Evolutionary conservation across 2,329 filamentous ascomycete genomes (phyloP).

Genomic region (Emergomyces africanus): DNA sequence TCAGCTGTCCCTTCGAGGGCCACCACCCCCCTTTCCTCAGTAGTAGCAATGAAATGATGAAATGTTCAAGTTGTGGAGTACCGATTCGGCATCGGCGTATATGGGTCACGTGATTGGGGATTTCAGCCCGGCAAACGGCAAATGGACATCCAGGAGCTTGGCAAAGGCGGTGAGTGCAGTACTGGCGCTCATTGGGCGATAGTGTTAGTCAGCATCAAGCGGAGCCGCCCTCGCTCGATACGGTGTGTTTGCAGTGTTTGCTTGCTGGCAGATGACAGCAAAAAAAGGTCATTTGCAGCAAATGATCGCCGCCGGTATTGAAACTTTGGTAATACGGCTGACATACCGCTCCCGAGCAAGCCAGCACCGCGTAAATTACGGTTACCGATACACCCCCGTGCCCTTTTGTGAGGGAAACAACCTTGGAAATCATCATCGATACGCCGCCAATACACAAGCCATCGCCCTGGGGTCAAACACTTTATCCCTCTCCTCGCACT

Average conservation of each 20-base stretch:
- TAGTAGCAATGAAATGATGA: too few species aligned
- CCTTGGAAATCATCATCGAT: conserved; percentile 3
- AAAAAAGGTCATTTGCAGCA: background rate
- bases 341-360: too few species aligned
- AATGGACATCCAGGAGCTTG: background rate
- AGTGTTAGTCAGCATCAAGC: background rate
- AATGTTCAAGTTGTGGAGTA: too few species aligned
- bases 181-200: background rate
- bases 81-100: too few species aligned
- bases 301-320: background rate
- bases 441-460: background rate
- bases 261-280: background rate
- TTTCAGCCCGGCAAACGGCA: background rate
- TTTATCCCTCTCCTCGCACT: background rate
- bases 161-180: background rate
- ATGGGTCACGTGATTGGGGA: background rate
- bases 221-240: background rate
- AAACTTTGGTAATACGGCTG: background rate
- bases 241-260: background rate
- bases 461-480: background rate
- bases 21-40: too few species aligned
- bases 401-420: background rate
- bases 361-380: background rate
- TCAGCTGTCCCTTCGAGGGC: too few species aligned
- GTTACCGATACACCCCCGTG: background rate